Conservation (phyloP, 176 grass and related monocot species). For the Aegilops tauschii region DNA sequence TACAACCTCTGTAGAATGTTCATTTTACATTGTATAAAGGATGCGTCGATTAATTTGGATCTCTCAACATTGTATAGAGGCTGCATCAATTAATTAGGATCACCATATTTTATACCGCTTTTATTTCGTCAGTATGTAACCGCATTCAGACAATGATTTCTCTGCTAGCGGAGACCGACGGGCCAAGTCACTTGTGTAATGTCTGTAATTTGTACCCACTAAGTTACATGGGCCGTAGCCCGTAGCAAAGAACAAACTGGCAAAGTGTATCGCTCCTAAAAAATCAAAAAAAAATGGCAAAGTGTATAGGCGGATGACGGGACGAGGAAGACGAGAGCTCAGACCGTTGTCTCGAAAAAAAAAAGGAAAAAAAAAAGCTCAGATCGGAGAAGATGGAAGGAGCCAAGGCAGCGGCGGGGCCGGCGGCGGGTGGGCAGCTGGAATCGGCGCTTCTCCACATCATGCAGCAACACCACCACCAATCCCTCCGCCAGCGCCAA, state of each 20-base stretch:
- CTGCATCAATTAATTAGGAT: too few relatives aligned
- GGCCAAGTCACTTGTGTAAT: too few relatives aligned
- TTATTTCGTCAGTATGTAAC: too few relatives aligned
- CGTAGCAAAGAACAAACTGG: not conserved
- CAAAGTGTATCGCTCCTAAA: too few relatives aligned
- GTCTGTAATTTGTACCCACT: not conserved
- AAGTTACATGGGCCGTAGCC: not conserved
- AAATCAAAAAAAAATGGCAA: too few relatives aligned
- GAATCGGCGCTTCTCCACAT: conserved; percentile 71
- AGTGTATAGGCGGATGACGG: too few relatives aligned
- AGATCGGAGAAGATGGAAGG: conserved; percentile 38
- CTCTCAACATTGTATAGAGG: too few relatives aligned
- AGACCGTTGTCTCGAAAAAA: not conserved
- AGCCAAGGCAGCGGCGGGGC: conserved; percentile 19
- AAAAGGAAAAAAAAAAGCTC: not conserved
- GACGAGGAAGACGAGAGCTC: not conserved
- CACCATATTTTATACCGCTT: too few relatives aligned
- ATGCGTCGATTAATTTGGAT: too few relatives aligned
- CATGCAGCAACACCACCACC: conserved; percentile 50
- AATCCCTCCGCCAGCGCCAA: conserved; percentile 54
- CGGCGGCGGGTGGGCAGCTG: conserved; percentile 33
- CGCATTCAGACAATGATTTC: too few relatives aligned
- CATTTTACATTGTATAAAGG: too few relatives aligned
- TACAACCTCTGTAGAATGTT: too few relatives aligned
- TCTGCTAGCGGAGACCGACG: not conserved